phyloP scores from a whole-genome alignment of 768 basidiomycete species.

The Psilocybe cyanescens region DNA sequence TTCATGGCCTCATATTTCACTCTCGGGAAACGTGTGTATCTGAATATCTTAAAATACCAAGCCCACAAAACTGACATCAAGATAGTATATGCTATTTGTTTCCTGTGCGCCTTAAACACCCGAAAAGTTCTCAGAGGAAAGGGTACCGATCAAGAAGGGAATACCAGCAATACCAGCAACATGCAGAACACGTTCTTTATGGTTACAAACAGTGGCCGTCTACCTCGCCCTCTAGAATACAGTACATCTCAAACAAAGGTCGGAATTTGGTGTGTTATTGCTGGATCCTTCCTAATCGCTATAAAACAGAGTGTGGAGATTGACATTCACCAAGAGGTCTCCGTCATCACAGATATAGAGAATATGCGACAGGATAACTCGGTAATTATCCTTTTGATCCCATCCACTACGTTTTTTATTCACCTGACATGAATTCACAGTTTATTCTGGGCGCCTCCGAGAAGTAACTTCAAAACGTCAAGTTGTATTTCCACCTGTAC shows the following conservation, averaged over 20 bases:
- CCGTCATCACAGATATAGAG: slow-evolving; percentile 30
- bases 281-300: neutral
- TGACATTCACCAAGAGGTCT: slow-evolving; percentile 34
- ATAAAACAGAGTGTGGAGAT: slow-evolving; percentile 32
- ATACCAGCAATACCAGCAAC: slow-evolving; percentile 21
- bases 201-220: slow-evolving; percentile 24
- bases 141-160: slow-evolving; percentile 47
- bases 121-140: slow-evolving; percentile 52
- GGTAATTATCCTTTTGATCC: slow-evolving; percentile 1
- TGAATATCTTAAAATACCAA: neutral
- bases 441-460: neutral
- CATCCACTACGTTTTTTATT: neutral
- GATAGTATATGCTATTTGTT: slow-evolving; percentile 46
- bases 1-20: slow-evolving; percentile 64
- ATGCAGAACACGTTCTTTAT: slow-evolving; percentile 24
- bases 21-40: slow-evolving; percentile 55
- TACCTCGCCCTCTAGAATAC: slow-evolving; percentile 12
- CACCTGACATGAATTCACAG: neutral
- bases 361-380: slow-evolving; percentile 8
- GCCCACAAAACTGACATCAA: no score
- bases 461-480: neutral
- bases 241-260: slow-evolving; percentile 12
- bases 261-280: neutral
- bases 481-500: slow-evolving; percentile 12
- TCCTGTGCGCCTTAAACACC: slow-evolving; percentile 56